Base-by-base conservation (phyloP, 2,329 filamentous ascomycete species). In the Niveomyces coronatus region DNA sequence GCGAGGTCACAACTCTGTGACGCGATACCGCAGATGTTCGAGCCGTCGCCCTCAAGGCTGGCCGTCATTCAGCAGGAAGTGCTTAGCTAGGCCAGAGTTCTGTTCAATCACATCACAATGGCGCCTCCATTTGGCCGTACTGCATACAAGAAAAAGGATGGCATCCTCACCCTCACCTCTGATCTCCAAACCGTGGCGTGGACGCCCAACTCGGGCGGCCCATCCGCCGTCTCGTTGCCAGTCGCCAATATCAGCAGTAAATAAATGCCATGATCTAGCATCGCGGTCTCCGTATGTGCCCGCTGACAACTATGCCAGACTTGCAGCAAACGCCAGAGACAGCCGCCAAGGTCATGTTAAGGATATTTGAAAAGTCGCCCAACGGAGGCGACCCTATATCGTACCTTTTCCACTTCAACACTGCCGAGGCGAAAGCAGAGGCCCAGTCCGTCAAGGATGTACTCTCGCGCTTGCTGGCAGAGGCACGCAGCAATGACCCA, bases 91-190 rank as follows among this genome's bases (percentile, higher is more conserved):
- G n/a, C n/a, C n/a, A n/a, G n/a, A n/a, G n/a, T n/a, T n/a, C n/a
- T 34, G 16, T 18, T 27, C 38, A 38, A 19, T 26, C n/a, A n/a
- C n/a, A n/a, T 27, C 42, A 50, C 37, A 31, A 80, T 81, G 76
- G 63, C 71, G 19, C 58, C 70, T 45, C 76, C 75, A 37, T 72
- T 68, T 49, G 85, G 80, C 43, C 75, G 73, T 45, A 79, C 82
- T 37, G 69, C 79, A 42, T 96, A 91, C 71, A 96, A 95, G 65
- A 98, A 96, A 69, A 91, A 94, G 62, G 85, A 96, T 67, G 91
- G 91, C 56, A 75, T 76, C 44, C 66, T 98, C 52, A 75, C 77
- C 18, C 69, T 96, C 49, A 78, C 83, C 13, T 65, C 72, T 40
- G 85, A 94, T 58, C 71, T 76, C 52, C 75, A 74, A 53, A 77